Percentiles rank a stretch among this genome's conserved stretches.
phyloP scores from a whole-genome alignment of 2,329 filamentous ascomycete species.

The Sporothrix inflata region DNA sequence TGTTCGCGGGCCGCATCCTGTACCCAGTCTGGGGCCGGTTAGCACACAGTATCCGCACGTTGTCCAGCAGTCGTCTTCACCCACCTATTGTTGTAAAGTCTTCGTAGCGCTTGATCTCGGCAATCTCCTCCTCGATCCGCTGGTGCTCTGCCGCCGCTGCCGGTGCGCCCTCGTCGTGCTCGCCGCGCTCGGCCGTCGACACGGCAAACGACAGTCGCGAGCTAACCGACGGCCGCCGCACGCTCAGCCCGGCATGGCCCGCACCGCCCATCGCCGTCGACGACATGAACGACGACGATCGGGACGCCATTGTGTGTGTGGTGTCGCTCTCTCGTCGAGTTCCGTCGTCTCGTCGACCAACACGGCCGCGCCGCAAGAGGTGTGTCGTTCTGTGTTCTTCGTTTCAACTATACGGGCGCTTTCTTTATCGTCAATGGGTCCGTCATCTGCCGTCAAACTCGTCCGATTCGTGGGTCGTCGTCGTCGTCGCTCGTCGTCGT shows the following conservation, averaged over 20 bases:
- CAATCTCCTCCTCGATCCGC: constrained; percentile 90
- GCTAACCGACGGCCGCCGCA: constrained; percentile 59
- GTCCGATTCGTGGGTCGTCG: not conserved
- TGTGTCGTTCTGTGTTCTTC: not conserved
- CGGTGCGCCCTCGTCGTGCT: constrained; percentile 55
- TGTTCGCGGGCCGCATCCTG: constrained; percentile 95
- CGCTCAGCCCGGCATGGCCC: not conserved
- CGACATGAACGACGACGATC: constrained; percentile 28
- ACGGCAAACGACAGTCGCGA: constrained; percentile 70
- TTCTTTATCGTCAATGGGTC: not conserved
- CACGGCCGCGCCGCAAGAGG: constrained; percentile 8
- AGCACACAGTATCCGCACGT: not conserved
- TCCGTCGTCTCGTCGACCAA: constrained; percentile 15
- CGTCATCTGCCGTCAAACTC: not conserved
- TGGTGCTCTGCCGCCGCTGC: constrained; percentile 60
- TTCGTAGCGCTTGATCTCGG: constrained; percentile 97
- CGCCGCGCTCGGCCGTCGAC: constrained; percentile 55
- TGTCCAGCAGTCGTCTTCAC: not conserved
- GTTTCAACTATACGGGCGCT: not conserved
- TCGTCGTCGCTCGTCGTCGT: not conserved
- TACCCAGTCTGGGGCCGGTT: constrained; percentile 74
- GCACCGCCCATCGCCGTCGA: constrained; percentile 1
- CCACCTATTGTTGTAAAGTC: constrained; percentile 93
- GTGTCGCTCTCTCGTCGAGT: too few species aligned
- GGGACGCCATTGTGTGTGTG: constrained; percentile 27